phyloP scores from a whole-genome alignment of 441 rosid species.

The Pelargonium citronellum region DNA sequence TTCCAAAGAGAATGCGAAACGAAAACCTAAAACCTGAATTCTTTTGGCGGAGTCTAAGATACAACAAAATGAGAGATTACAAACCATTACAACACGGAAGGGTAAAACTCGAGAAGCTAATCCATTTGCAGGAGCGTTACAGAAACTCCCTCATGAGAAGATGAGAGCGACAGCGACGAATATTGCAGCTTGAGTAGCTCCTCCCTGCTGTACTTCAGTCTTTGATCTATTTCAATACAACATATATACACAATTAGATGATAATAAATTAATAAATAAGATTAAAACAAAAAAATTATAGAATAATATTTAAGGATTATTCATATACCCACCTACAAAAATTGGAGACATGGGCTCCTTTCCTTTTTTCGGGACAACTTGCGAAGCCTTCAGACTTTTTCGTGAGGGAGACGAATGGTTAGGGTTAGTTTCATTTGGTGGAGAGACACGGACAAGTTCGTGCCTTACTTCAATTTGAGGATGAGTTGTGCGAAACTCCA shows the following conservation, averaged over 20 bases:
- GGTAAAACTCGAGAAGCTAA: not conserved
- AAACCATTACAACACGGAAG: not conserved
- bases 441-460: conserved; percentile 29
- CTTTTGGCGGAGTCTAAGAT: not conserved
- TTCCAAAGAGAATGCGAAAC: not conserved
- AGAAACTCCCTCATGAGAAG: conserved; percentile 20
- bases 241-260: conserved; percentile 8
- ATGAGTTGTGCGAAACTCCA: conserved; percentile 41
- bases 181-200: conserved; percentile 50
- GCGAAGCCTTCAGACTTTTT: conserved; percentile 21
- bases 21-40: not conserved
- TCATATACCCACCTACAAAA: conserved; percentile 39
- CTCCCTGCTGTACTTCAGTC: conserved; percentile 67
- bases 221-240: conserved; percentile 54
- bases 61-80: not conserved
- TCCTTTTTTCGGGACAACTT: conserved; percentile 27
- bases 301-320: not conserved
- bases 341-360: conserved; percentile 31
- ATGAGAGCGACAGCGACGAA: conserved; percentile 32
- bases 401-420: conserved; percentile 26
- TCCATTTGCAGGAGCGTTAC: not conserved
- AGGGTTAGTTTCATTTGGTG: conserved; percentile 26
- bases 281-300: not conserved
- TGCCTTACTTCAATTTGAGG: conserved; percentile 57
- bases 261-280: not conserved